phyloP scores from a whole-genome alignment of 805 yeast species.

The Saturnispora serradocipensis region DNA sequence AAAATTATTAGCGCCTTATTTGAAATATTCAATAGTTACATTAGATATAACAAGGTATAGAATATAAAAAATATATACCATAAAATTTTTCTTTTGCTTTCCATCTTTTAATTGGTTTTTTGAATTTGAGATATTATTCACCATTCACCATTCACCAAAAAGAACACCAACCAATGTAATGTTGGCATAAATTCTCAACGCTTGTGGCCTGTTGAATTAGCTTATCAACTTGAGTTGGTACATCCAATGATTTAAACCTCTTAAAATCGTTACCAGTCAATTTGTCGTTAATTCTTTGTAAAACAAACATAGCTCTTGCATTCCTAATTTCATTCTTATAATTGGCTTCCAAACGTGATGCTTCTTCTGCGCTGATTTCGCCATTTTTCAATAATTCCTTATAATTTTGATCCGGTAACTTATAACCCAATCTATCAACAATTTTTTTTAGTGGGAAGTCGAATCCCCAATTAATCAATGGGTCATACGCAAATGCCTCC shows the following conservation, averaged over 20 bases:
- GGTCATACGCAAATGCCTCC: slow-evolving; percentile 98
- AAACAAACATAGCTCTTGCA: slow-evolving; percentile 83
- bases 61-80: too few species aligned
- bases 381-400: slow-evolving; percentile 63
- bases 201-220: slow-evolving; percentile 94
- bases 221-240: slow-evolving; percentile 86
- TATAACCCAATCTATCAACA: slow-evolving; percentile 47
- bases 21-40: too few species aligned
- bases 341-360: slow-evolving; percentile 56
- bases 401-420: slow-evolving; percentile 59
- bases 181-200: slow-evolving; percentile 92
- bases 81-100: not conserved
- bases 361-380: slow-evolving; percentile 69
- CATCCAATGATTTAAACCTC: slow-evolving; percentile 58
- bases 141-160: slow-evolving; percentile 66
- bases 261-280: slow-evolving; percentile 89
- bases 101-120: not conserved
- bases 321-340: slow-evolving; percentile 68
- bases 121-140: too few species aligned
- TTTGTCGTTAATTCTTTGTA: slow-evolving; percentile 85
- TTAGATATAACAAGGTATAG: too few species aligned
- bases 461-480: slow-evolving; percentile 97
- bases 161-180: slow-evolving; percentile 98
- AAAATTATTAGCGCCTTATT: too few species aligned
- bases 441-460: slow-evolving; percentile 80